Conservation (phyloP, 2,329 filamentous ascomycete genomes). For the Fulvia fulva region DNA sequence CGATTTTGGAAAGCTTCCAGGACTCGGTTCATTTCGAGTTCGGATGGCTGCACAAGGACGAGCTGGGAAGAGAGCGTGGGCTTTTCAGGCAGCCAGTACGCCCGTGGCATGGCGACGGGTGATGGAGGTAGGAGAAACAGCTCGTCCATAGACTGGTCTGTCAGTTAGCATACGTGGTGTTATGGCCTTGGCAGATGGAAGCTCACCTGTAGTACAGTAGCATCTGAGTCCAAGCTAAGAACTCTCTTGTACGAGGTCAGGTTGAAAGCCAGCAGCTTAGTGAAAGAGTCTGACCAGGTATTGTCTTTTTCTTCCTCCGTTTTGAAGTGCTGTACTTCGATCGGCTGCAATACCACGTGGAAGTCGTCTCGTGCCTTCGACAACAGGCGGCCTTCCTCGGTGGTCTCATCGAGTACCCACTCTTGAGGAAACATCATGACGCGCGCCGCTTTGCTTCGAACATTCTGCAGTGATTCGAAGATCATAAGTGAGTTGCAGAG, state of each 20-base stretch:
- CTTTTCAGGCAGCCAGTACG: slow-evolving; percentile 55
- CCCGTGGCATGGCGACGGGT: slow-evolving; percentile 62
- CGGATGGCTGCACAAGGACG: slow-evolving; percentile 58
- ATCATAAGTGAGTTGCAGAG: slow-evolving; percentile 44
- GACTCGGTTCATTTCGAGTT: slow-evolving; percentile 12
- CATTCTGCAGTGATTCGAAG: slow-evolving; percentile 39
- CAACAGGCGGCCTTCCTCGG: slow-evolving; percentile 40
- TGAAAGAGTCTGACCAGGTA: slow-evolving; percentile 49
- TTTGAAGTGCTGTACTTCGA: neutral
- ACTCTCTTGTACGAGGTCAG: slow-evolving; percentile 58
- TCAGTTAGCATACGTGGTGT: too few species aligned
- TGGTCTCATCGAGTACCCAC: slow-evolving; percentile 20
- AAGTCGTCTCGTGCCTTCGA: slow-evolving; percentile 46
- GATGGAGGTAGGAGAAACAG: slow-evolving; percentile 62
- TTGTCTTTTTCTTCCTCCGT: slow-evolving; percentile 7
- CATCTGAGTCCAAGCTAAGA: slow-evolving; percentile 59
- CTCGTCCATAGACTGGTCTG: slow-evolving; percentile 53
- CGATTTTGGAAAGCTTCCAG: slow-evolving; percentile 43
- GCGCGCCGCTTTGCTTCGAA: slow-evolving; percentile 41
- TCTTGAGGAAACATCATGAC: slow-evolving; percentile 43
- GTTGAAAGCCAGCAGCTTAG: slow-evolving; percentile 65
- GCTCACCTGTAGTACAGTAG: slow-evolving; percentile 49
- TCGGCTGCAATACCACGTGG: slow-evolving; percentile 36
- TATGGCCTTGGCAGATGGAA: too few species aligned
- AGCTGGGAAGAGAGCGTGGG: slow-evolving; percentile 56